These are phyloP conservation scores for Naganishia liquefaciens DNA, from an alignment of 1,284 basidiomycete genomes.

Conservation along the genomic window DNA sequence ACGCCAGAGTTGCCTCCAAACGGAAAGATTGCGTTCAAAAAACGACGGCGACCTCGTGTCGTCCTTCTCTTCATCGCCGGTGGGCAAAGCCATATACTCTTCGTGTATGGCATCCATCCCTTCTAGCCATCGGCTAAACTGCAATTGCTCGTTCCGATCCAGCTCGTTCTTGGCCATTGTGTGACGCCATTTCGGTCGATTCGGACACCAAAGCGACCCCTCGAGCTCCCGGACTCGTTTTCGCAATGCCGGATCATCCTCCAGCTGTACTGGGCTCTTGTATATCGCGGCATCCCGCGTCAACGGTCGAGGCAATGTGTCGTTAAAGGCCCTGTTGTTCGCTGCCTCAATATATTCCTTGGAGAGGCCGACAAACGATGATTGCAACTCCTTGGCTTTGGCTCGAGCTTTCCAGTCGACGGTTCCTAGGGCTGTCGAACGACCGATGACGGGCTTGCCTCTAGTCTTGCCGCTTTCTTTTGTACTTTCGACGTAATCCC, in stretches of 20 bases:
- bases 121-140: slow-evolving; percentile 72
- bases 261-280: slow-evolving; percentile 41
- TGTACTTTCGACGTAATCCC: slow-evolving; percentile 59
- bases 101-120: slow-evolving; percentile 63
- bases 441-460: slow-evolving; percentile 33
- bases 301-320: slow-evolving; percentile 65
- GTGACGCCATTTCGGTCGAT: slow-evolving; percentile 76
- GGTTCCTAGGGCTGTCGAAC: slow-evolving; percentile 21
- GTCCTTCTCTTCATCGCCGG: slow-evolving; percentile 29
- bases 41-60: slow-evolving; percentile 58
- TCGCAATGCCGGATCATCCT: slow-evolving; percentile 33
- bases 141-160: slow-evolving; percentile 78
- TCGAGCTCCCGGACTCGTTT: slow-evolving; percentile 39
- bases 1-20: slow-evolving; percentile 91
- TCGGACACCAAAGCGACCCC: slow-evolving; percentile 61
- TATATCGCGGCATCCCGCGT: slow-evolving; percentile 57
- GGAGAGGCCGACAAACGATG: slow-evolving; percentile 68
- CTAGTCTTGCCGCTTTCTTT: slow-evolving; percentile 39
- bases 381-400: slow-evolving; percentile 62
- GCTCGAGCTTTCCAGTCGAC: slow-evolving; percentile 30
- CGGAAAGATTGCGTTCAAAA: slow-evolving; percentile 85
- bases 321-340: slow-evolving; percentile 60
- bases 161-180: slow-evolving; percentile 81
- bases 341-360: slow-evolving; percentile 66
- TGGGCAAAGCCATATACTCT: slow-evolving; percentile 57